These are phyloP conservation scores for Euphrasia confusa DNA, from an alignment of 257 asterid genomes.

Conservation along the genomic window DNA sequence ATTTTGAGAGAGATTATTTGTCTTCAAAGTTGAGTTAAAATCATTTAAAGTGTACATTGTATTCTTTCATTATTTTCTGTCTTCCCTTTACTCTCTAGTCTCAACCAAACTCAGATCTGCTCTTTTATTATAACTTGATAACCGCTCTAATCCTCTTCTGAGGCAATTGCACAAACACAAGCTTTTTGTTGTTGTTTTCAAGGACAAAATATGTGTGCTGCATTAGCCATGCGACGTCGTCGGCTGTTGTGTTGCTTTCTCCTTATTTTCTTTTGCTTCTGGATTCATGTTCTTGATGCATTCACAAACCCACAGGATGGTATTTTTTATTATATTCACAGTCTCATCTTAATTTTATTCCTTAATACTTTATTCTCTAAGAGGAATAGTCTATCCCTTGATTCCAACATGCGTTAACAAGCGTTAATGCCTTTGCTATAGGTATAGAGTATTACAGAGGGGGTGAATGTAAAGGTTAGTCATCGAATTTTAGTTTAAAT, in stretches of 20 bases:
- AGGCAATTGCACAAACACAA: not conserved
- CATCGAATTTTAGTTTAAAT: constrained; percentile 21
- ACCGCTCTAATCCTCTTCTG: not conserved
- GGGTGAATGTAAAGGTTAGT: constrained; percentile 97
- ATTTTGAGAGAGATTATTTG: constrained; percentile 4
- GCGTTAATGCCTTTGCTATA: constrained; percentile 29
- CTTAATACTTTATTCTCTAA: not conserved
- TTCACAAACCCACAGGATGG: constrained; percentile 49
- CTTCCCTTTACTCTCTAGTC: not conserved
- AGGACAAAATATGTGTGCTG: not conserved
- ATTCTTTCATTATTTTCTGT: not conserved
- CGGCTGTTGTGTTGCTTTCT: constrained; percentile 22
- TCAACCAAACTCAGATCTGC: constrained; percentile 16
- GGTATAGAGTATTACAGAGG: constrained; percentile 94
- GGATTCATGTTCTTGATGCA: constrained; percentile 21
- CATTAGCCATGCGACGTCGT: constrained; percentile 26
- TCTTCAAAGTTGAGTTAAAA: constrained; percentile 43
- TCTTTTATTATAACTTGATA: not conserved
- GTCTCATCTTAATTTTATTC: too few species aligned
- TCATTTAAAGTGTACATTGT: constrained; percentile 25
- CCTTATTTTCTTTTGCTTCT: constrained; percentile 17
- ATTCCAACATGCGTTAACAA: constrained; percentile 20
- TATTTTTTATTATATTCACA: constrained; percentile 7
- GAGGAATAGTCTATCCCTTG: constrained; percentile 11
- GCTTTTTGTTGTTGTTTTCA: not conserved